Base-by-base conservation (phyloP, 208 protist genomes). In the Leishmania martiniquensis region DNA sequence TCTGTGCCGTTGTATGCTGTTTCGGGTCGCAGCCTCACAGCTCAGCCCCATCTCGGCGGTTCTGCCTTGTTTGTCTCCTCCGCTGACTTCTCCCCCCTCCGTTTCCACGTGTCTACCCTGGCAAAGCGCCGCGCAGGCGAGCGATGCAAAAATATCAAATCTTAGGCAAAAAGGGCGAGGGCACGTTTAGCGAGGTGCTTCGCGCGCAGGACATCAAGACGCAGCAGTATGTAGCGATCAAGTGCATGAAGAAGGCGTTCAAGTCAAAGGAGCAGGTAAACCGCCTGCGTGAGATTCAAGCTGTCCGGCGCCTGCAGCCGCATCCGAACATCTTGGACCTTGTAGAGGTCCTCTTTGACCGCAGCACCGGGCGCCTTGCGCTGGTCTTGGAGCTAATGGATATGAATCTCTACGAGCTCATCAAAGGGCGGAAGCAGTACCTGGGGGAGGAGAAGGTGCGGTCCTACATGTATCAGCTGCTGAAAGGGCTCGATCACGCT, bases 341-440 rank as follows among this genome's bases (percentile, higher is more conserved):
- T 15, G 67, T 94, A 32, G 98, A 99, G 66, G 98, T 99, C 0
- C 82, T 99, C 13, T 99, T 98, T 77, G 96, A 98, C 77, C 87
- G 86, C 37, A 89, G 86, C 49, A 98, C 96, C 0, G 96, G 98
- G 0, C 88, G 96, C 6, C 84, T 99, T 0, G 98, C 97, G 3
- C 88, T 99, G 0, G 98, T 99, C 37, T 98, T 99, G 86, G 98
- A 99, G 83, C 82, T 99, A 25, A 98, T 99, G 97, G 98, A 99
- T 17, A 98, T 98, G 95, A 99, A 99, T 82, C 84, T 99, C 12
- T 99, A 99, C 85, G 98, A 99, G 85, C 72, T 99, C 15, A 99
- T 99, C 52, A 90, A 90, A 45, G 91, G 91, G 1, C 75, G 98
- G 25, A 80, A 87, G 60, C 95, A 99, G 78, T 91, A 92, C 77